Evolutionary conservation across 2,329 filamentous ascomycete genomes (phyloP), one percentile per base, ranked within the genome.

Genomic region (Talaromyces sp.): DNA sequence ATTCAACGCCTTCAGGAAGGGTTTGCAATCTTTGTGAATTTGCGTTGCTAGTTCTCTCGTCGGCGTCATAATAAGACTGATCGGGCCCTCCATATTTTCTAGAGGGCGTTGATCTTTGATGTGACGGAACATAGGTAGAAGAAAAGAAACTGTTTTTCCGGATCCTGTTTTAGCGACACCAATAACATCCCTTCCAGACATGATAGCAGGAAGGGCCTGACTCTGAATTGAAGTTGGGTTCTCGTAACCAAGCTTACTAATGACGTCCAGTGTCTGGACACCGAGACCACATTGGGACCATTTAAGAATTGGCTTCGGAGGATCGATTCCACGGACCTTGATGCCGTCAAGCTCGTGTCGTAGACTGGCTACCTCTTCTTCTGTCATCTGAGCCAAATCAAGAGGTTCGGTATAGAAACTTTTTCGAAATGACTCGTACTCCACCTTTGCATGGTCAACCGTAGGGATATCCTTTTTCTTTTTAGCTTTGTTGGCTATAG

Each of bases 81-180:
- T 84, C 0, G 94, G 91, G 0, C 94, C 94, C 70, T 99, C 94
- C 62, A 88, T 86, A 43, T 89, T 85, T 66, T 89, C 89, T 17
- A 97, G 78, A 0, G 89, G 86, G 52, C 85, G 81, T 70, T 99
- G 94, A 68, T 97, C 94, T 73, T 93, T 94, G 76, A 97, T 96
- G 71, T 99, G 94, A 57, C 94, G 86, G 72, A 99, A 97, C 91
- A 97, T 97, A 37, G 94, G 94, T 45, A 99, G 82, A 31, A 96
- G 77, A 70, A 97, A 99, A 5, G 94, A 94, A 66, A 97, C 86
- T 0, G 94, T 99, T 78, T 99, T 99, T 71, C 94, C 94, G 25
- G 94, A 97, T 5, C 94, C 94, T 25, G 94, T 99, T 78, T 97
- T 97, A 17, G 94, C 94, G 55, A 99, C 91, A 64, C 92, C 94